Evolutionary conservation across 2,329 filamentous ascomycete species (phyloP).

Genomic region (Epichloe festucae): DNA sequence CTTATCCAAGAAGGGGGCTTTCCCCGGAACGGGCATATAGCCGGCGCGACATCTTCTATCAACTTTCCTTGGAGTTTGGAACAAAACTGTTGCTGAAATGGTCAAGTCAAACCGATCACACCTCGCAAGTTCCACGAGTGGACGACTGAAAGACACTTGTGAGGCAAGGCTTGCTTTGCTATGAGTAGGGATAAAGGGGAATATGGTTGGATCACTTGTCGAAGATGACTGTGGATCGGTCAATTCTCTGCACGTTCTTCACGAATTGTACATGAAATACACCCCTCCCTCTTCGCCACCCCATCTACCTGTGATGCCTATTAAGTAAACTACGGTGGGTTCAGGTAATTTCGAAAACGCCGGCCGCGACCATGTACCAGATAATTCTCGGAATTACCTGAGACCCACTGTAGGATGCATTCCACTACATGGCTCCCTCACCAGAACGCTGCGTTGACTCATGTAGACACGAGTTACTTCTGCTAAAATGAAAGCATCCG

Average conservation of each 20-base stretch:
- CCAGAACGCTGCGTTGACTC: background rate
- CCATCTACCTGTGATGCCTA: background rate
- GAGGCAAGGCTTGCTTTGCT: background rate
- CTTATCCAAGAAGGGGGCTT: conserved; percentile 82
- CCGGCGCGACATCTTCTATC: background rate
- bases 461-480: background rate
- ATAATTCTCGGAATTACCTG: too few relatives aligned
- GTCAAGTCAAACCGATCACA: too few relatives aligned
- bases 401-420: too few relatives aligned
- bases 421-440: background rate
- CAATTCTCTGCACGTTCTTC: background rate
- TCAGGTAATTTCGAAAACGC: too few relatives aligned
- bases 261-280: background rate
- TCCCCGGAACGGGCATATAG: conserved; percentile 73
- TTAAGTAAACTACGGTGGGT: background rate
- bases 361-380: too few relatives aligned
- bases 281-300: too few relatives aligned
- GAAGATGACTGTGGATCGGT: background rate
- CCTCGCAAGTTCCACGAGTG: background rate
- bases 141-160: background rate
- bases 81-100: background rate
- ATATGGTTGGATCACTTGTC: background rate
- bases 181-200: background rate
- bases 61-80: background rate
- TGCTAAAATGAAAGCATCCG: background rate